Evolutionary conservation across 1,284 basidiomycete species (phyloP), one percentile per base, ranked within the genome.

Genomic region (Ustilago cynodontis): DNA sequence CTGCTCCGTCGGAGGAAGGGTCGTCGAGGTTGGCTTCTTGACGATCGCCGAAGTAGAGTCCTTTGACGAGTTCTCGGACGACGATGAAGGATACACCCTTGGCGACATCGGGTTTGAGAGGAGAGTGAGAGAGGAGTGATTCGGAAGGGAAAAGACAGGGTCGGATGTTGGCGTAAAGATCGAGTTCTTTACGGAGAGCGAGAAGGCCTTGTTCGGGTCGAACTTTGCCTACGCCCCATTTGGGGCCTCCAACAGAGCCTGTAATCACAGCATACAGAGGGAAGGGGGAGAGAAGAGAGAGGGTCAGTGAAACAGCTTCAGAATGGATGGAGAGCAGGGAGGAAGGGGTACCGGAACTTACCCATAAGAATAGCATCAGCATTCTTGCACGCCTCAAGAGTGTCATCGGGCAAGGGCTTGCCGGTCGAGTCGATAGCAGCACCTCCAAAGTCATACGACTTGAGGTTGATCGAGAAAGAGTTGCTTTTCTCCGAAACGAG

Each of bases 231-330:
- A 91, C 90, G 49, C 95, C 95, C 97, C 97, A 99, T 88, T 98
- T 98, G 37, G 97, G 97, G 20, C 96, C 97, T 73, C 96, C 97
- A 77, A 99, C 94, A 26, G 96, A 92, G 77, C 95, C 95, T 97
- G 74, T 16, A 39, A 8, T 16, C 13, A 39, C 6, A 16, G 13
- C 14, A 35, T 6, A 29, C 31, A 37, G 5, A 11, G 31, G 31
- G 18, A 8, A 28, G n/a, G n/a, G n/a, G 13, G 31, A 20, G 18
- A 16, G 8, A 6, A 51, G 22, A 51, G 4, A 16, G 11, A 33
- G 22, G 9, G 28, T 28, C 16, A 29, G 50, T 51, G 6, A 13
- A 16, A 16, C 14, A 51, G 50, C 7, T 29, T 4, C 18, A 51
- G 26, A 51, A 20, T 29, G 22, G 50, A 5, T 47, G 13, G 22